phyloP scores from a whole-genome alignment of 306 rosid genomes.

The Medicago ruthenica region DNA sequence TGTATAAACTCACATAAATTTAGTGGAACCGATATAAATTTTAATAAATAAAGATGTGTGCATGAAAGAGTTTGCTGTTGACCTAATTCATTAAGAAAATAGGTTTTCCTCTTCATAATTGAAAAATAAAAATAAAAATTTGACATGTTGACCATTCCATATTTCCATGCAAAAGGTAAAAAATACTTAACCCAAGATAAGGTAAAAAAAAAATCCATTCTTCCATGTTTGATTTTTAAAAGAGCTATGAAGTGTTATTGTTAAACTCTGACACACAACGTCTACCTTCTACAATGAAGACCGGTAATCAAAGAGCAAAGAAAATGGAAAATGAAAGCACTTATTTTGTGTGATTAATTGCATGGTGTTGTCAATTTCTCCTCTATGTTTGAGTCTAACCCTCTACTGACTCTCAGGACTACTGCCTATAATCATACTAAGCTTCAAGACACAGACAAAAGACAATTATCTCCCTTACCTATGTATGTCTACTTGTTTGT shows the following conservation, averaged over 20 bases:
- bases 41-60: no score
- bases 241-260: constrained; percentile 30
- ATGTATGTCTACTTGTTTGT: no score
- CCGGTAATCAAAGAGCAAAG: neutral
- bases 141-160: constrained; percentile 5
- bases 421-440: neutral
- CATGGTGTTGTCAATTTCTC: constrained; percentile 45
- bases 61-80: no score
- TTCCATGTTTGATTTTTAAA: constrained; percentile 3
- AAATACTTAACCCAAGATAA: neutral
- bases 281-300: constrained; percentile 28
- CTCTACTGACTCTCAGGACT: constrained; percentile 11
- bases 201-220: neutral
- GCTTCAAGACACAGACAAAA: neutral
- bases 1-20: no score
- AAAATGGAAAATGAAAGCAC: constrained; percentile 24
- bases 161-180: constrained; percentile 20
- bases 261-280: constrained; percentile 38
- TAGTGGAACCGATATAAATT: no score
- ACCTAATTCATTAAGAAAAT: no score
- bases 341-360: constrained; percentile 21
- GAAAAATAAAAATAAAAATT: neutral
- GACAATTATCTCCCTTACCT: neutral
- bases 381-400: constrained; percentile 25
- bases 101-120: no score